phyloP scores from a whole-genome alignment of 345 rosid genomes.

The Nephelium lappaceum region DNA sequence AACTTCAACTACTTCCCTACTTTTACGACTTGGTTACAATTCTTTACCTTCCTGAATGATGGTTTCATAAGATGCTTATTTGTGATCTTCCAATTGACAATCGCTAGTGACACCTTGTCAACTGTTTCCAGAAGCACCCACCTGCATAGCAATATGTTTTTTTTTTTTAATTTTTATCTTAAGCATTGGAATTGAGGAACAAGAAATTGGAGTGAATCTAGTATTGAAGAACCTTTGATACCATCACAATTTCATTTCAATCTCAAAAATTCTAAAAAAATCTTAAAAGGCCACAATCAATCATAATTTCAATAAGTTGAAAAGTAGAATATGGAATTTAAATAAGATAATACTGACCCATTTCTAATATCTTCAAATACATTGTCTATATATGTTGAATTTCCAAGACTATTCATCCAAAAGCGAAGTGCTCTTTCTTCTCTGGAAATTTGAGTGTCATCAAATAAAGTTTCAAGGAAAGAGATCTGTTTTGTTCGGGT shows the following conservation, averaged over 20 bases:
- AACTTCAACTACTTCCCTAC: conserved; percentile 93
- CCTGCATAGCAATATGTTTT: conserved; percentile 45
- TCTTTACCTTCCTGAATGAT: conserved; percentile 96
- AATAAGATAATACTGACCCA: conserved; percentile 56
- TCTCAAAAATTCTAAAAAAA: neutral
- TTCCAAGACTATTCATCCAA: conserved; percentile 95
- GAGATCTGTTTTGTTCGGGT: conserved; percentile 82
- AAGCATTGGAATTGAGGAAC: conserved; percentile 6
- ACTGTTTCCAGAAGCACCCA: conserved; percentile 93
- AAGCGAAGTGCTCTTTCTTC: conserved; percentile 96
- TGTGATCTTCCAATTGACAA: conserved; percentile 89
- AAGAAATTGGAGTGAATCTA: neutral
- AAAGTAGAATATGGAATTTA: neutral
- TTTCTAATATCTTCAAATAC: conserved; percentile 98
- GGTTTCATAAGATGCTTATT: conserved; percentile 94
- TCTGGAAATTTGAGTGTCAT: conserved; percentile 89
- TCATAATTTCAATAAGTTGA: neutral
- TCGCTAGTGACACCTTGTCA: conserved; percentile 90
- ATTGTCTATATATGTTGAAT: conserved; percentile 69
- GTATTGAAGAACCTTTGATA: neutral
- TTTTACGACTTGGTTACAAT: conserved; percentile 95
- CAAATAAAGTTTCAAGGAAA: conserved; percentile 73
- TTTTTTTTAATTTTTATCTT: conserved; percentile 10
- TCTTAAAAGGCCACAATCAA: neutral
- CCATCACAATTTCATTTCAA: neutral